Percentiles rank a stretch among this genome's conserved stretches.
phyloP scores from a whole-genome alignment of 495 filamentous ascomycete genomes.

The Amphirosellinia nigrospora region DNA sequence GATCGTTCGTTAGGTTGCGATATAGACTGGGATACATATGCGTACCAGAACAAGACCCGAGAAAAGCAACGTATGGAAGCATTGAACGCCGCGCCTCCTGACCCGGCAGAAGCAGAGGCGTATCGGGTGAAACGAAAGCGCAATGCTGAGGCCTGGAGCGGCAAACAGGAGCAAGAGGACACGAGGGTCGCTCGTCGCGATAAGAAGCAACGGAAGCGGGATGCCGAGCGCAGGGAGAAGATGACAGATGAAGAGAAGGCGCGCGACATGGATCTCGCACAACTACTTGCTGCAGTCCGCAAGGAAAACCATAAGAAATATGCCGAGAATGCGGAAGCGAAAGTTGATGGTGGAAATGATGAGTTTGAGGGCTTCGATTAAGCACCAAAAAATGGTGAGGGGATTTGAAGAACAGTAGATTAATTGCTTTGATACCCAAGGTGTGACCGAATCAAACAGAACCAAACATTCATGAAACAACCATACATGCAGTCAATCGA shows the following conservation, averaged over 20 bases:
- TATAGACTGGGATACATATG: constrained; percentile 61
- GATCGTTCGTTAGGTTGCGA: constrained; percentile 67
- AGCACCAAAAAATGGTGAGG: neutral
- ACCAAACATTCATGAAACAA: neutral
- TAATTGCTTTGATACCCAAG: constrained; percentile 29
- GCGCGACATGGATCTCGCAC: constrained; percentile 71
- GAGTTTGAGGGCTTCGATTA: constrained; percentile 55
- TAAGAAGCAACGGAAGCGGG: constrained; percentile 73
- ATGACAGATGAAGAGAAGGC: constrained; percentile 77
- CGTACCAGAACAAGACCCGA: constrained; percentile 78
- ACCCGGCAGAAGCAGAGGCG: constrained; percentile 66
- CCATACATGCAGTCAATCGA: neutral
- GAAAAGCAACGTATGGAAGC: constrained; percentile 71
- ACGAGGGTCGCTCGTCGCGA: constrained; percentile 70
- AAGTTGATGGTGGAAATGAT: constrained; percentile 36
- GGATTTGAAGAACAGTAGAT: neutral
- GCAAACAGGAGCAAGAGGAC: constrained; percentile 74
- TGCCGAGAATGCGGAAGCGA: constrained; percentile 31
- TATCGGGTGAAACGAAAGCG: constrained; percentile 54
- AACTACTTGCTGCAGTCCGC: constrained; percentile 75
- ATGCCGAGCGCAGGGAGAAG: constrained; percentile 68
- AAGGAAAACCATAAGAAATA: constrained; percentile 57
- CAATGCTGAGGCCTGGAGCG: constrained; percentile 78
- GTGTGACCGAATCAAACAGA: neutral
- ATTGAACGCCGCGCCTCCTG: constrained; percentile 38